Evolutionary conservation across 2,329 filamentous ascomycete genomes (phyloP), one percentile per base, ranked within the genome.

Genomic region (Talaromyces sp.): DNA sequence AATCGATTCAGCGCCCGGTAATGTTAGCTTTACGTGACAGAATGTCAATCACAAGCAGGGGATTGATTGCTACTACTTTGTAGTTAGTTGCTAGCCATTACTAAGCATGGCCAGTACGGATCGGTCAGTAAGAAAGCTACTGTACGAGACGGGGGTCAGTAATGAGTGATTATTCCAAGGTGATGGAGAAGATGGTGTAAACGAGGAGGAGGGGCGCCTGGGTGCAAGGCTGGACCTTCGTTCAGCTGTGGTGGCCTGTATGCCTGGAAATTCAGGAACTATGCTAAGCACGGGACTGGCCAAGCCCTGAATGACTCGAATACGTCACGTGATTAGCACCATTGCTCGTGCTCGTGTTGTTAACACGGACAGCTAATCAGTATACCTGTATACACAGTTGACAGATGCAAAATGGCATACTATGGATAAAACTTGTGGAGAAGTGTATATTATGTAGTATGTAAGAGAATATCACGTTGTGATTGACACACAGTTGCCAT

Each of bases 41-140:
- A 56, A 56, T 56, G 52, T 56, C 50, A 56, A 37, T 37, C 50
- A 52, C 24, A 52, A 37, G 50, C 50, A 56, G 52, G 52, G 52
- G 33, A 39, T 37, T 31, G 27, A 31, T 7, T 31, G 27, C 27
- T 31, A 31, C 27, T 31, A 31, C 27, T 31, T 6, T 31, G 27
- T 31, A 31, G 27, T 31, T 31, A 31, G 27, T 16, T 50, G 47
- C 4, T 9, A 52, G 49, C 50, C 50, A 56, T 60, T 43, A 43
- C 57, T 60, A 60, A 43, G 47, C 60, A 35, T 37, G 9, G 22
- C 3, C 27, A 27, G 33, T 9, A 27, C 19, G 33, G 35, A 14
- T 35, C n/a, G n/a, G 49, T 52, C 49, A 54, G 49, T 54, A 54
- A 54, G 49, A 54, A 54, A 54, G 22, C 10, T 35, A 54, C 50